Base-by-base conservation (phyloP, 2,329 filamentous ascomycete genomes). In the Coniella lustricola region DNA sequence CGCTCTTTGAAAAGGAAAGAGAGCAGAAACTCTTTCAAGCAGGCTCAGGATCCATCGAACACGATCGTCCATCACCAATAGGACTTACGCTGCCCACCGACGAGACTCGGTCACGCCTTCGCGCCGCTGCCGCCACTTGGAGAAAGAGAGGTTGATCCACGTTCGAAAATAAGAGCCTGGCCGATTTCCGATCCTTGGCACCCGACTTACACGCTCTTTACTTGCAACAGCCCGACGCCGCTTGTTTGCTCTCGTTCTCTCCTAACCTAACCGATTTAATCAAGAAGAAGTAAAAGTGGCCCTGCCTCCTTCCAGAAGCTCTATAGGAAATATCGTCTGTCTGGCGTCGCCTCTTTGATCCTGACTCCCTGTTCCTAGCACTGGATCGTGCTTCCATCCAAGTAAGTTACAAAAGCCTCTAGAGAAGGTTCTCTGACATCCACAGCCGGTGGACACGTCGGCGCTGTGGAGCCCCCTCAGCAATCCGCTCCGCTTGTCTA, bases 371-470 rank as follows among this genome's bases (percentile, higher is more conserved):
- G 50, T 44, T 52, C 52, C 57, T 56, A 57, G 58, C 59, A 62
- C 62, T 62, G 65, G 58, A 55, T 56, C 60, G 55, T 60, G 55
- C 63, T 59, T 60, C 64, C 60, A 60, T 65, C 59, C 57, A 59
- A 63, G 68, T 72, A 68, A 67, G 68, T 71, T 61, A 54, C 56
- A 60, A 62, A 55, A 57, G 59, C 57, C 53, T 58, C 57, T 56
- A 10, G 51, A 57, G 47, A 55, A 57, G 57, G 55, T 62, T 58
- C 60, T 61, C 65, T 67, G 63, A 65, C 64, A 65, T 60, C 63
- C 62, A 55, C 56, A 56, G 25, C 25, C n/a, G 10, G 25, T 59
- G 57, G 55, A 61, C 57, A 60, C 57, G 54, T 57, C 55, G 55
- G 53, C 56, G 54, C 44, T 53, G 62, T 62, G 60, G 63, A 59